Base-by-base conservation (phyloP, 352 stramenopile species). In the Phytophthora cajani region DNA sequence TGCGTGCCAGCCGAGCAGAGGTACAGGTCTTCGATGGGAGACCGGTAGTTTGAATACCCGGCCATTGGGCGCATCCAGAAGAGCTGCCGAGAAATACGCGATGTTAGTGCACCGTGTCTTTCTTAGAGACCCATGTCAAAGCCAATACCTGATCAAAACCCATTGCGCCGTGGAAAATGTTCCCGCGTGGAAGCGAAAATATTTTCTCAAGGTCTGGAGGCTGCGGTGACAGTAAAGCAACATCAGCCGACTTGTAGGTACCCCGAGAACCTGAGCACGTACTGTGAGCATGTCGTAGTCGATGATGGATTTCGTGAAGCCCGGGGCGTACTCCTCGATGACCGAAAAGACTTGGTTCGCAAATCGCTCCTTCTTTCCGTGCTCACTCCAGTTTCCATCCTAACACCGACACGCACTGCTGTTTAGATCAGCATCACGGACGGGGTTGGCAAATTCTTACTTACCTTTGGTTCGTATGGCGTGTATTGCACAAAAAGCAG, bases 401-500 rank as follows among this genome's bases (percentile, higher is more conserved):
- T 95, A 42, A 11, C 51, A 10, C 49, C 12, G 50, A 30, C 49
- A n/a, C 19, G 36, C 12, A 17, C 12, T 32, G 11, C 10, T 16
- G 30, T 36, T 10, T 7, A 46, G 17, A 8, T 72, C 50, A 55
- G 36, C 27, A 42, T 50, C 14, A 36, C 10, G 2, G 9, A 58
- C 42, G 23, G 16, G 14, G 38, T 10, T 25, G 49, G 2, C 8
- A 42, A 25, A 2, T 6, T 44, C 56, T 38, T 3, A 62, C 1
- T 17, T 63, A 90, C 88, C 74, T 93, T 92, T 44, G 88, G 88
- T 36, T 88, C 64, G 44, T 97, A 98, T 1, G 92, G 92, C 4
- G 92, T 96, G 67, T 97, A 98, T 75, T 98, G 92, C 11, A 97
- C 87, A 64, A 98, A 98, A 2, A 98, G 75, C 10, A 97, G 68